Evolutionary conservation across 1,139 yeast species (phyloP).

Genomic region (Yamadazyma diospyri): DNA sequence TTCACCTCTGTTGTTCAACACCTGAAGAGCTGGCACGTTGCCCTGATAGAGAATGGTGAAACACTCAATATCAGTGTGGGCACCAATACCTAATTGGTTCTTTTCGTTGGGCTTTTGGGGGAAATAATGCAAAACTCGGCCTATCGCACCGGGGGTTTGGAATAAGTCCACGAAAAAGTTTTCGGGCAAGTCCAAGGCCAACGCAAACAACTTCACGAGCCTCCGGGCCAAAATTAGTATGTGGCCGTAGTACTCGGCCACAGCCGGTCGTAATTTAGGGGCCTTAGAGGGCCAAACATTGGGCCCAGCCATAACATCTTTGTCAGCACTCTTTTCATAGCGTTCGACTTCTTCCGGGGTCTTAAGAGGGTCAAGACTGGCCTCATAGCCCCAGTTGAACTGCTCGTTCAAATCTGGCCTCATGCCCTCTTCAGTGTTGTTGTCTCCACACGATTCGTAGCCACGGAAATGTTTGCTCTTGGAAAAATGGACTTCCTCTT

Average conservation of each 20-base stretch:
- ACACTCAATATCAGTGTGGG: constrained; percentile 17
- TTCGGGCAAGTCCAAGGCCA: constrained; percentile 14
- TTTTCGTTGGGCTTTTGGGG: constrained; percentile 12
- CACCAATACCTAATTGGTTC: constrained; percentile 15
- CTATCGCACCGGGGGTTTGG: constrained; percentile 16
- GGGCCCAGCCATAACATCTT: constrained; percentile 15
- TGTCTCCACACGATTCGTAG: constrained; percentile 16
- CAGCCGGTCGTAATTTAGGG: constrained; percentile 11
- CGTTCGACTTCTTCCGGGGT: constrained; percentile 11
- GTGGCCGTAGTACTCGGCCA: constrained; percentile 11
- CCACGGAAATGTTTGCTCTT: constrained; percentile 15
- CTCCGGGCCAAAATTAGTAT: constrained; percentile 12
- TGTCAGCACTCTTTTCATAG: constrained; percentile 7
- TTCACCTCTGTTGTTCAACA: constrained; percentile 13
- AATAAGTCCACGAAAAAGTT: constrained; percentile 12
- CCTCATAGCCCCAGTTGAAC: constrained; percentile 17
- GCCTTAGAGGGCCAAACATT: constrained; percentile 14
- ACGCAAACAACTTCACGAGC: constrained; percentile 13
- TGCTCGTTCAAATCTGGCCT: constrained; percentile 16
- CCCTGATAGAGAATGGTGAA: constrained; percentile 16
- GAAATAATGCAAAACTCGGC: constrained; percentile 15
- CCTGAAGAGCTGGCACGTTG: constrained; percentile 14
- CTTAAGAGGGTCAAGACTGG: constrained; percentile 13
- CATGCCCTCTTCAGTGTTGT: constrained; percentile 13
- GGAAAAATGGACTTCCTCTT: constrained; percentile 14